Conservation (phyloP, 345 rosid species). For the Hibiscus trionum region DNA sequence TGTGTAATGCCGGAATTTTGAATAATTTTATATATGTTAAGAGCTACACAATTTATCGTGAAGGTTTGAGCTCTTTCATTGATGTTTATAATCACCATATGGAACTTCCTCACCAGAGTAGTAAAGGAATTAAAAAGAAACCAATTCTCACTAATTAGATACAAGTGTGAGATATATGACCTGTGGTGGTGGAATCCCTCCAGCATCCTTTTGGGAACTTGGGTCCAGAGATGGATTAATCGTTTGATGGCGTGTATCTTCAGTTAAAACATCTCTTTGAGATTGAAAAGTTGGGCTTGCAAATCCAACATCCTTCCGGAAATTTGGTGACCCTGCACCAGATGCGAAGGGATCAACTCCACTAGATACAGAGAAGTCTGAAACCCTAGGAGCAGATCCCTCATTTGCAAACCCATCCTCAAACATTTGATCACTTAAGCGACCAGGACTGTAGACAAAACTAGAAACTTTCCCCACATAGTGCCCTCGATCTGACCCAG, state of each 20-base stretch:
- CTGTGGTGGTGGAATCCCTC: constrained; percentile 47
- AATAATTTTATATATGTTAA: constrained; percentile 3
- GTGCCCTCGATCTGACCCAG: constrained; percentile 86
- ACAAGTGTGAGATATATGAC: constrained; percentile 23
- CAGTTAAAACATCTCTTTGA: constrained; percentile 33
- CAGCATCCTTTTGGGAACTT: constrained; percentile 29
- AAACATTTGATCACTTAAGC: constrained; percentile 45
- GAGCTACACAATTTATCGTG: background rate
- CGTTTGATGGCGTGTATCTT: constrained; percentile 24
- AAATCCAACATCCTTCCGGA: constrained; percentile 48
- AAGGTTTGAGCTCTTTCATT: background rate
- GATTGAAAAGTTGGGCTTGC: constrained; percentile 55
- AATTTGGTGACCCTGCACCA: constrained; percentile 65
- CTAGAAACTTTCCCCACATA: constrained; percentile 55
- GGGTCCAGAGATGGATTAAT: constrained; percentile 36
- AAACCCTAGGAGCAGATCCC: constrained; percentile 73
- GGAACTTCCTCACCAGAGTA: background rate
- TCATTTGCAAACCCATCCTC: constrained; percentile 87
- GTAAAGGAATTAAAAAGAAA: background rate
- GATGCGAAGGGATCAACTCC: constrained; percentile 66
- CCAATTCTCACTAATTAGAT: background rate
- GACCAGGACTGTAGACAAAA: constrained; percentile 75
- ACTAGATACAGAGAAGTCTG: constrained; percentile 80
- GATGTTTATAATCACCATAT: background rate
- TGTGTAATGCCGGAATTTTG: background rate